Evolutionary conservation across 73 alveolate genomes (phyloP).

Genomic region (Tetrahymena malaccensis): DNA sequence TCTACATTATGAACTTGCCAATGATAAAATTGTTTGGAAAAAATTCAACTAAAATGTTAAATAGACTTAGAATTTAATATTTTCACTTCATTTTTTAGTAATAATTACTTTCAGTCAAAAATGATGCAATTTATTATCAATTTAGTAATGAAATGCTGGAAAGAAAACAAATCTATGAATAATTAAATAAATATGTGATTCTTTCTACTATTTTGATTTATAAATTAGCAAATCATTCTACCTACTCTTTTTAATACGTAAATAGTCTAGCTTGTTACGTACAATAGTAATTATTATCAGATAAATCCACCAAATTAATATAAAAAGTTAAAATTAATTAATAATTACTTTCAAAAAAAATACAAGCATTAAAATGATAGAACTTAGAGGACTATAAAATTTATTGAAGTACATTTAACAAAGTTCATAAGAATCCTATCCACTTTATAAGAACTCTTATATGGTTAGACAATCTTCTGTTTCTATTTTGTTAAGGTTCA

Average conservation of each 20-base stretch:
- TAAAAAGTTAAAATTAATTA: background rate
- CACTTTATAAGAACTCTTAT: background rate
- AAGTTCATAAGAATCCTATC: background rate
- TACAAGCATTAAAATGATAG: background rate
- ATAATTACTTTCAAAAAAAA: background rate
- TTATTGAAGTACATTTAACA: background rate
- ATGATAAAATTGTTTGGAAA: too few species aligned
- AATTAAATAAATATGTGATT: background rate
- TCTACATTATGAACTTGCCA: background rate
- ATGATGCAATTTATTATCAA: background rate
- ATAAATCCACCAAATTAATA: background rate
- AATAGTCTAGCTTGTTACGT: background rate
- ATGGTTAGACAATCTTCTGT: background rate
- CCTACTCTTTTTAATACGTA: background rate
- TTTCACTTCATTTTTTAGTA: background rate
- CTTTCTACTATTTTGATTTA: background rate
- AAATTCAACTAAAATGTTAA: background rate
- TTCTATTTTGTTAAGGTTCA: background rate
- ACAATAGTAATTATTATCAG: background rate
- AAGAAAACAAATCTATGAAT: too few species aligned
- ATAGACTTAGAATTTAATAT: background rate
- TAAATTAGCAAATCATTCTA: background rate
- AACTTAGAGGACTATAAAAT: background rate
- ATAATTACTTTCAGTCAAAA: background rate
- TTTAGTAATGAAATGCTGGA: background rate